Evolutionary conservation across 495 filamentous ascomycete species (phyloP).

Genomic region (Xeromyces bisporus): DNA sequence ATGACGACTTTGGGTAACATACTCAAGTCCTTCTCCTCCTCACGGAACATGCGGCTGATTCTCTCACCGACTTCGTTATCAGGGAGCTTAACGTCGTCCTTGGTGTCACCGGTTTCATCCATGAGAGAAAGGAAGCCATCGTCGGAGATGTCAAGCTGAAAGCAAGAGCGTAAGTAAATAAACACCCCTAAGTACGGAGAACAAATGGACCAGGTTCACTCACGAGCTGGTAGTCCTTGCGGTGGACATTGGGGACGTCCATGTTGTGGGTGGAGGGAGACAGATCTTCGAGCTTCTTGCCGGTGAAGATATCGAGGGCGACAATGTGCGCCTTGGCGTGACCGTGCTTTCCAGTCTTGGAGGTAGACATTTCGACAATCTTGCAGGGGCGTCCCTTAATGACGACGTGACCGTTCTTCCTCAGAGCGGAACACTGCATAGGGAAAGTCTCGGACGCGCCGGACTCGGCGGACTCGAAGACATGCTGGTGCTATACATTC

Average conservation of each 20-base stretch:
- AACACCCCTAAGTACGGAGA: background rate
- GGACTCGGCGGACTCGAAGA: constrained; percentile 82
- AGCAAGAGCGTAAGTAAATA: background rate
- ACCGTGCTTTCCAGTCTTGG: constrained; percentile 99
- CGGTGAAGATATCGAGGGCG: constrained; percentile 96
- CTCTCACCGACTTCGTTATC: constrained; percentile 74
- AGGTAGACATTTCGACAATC: constrained; percentile 99
- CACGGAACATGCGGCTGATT: constrained; percentile 56
- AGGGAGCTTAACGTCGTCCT: constrained; percentile 89
- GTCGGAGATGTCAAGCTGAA: constrained; percentile 69
- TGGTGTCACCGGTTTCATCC: constrained; percentile 59
- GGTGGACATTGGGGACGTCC: constrained; percentile 87
- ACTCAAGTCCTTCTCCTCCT: constrained; percentile 72
- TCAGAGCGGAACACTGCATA: constrained; percentile 97
- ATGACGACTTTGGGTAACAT: constrained; percentile 24
- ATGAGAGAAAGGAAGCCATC: constrained; percentile 87
- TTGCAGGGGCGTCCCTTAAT: constrained; percentile 99
- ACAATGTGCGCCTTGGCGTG: constrained; percentile 99
- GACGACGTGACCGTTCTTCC: constrained; percentile 96
- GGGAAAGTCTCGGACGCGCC: constrained; percentile 88
- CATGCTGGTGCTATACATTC: constrained; percentile 57
- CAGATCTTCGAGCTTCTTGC: constrained; percentile 98
- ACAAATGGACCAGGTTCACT: constrained; percentile 20
- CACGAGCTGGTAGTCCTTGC: constrained; percentile 85
- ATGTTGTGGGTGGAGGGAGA: constrained; percentile 99